Percentiles rank a stretch among this genome's conserved stretches.
phyloP scores from a whole-genome alignment of 768 basidiomycete genomes.

The Chlorophyllum brunneum region DNA sequence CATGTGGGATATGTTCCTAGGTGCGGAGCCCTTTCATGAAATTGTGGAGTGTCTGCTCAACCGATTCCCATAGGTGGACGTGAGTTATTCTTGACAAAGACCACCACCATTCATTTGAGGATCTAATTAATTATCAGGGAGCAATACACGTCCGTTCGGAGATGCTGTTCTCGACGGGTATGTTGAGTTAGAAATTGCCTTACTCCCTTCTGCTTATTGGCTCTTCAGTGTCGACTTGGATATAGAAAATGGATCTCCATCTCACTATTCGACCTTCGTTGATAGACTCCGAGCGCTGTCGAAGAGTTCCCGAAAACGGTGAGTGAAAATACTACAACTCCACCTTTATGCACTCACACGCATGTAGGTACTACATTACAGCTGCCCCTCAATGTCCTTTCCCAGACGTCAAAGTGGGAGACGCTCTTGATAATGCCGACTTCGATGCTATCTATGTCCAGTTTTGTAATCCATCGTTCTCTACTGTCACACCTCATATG shows the following conservation, averaged over 20 bases:
- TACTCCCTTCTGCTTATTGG: neutral
- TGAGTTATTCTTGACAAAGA: conserved; percentile 17
- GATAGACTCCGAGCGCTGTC: conserved; percentile 47
- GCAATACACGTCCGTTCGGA: conserved; percentile 60
- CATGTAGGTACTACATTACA: conserved; percentile 55
- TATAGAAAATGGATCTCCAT: conserved; percentile 58
- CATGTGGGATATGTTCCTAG: conserved; percentile 71
- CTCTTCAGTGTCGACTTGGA: conserved; percentile 58
- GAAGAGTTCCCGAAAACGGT: conserved; percentile 47
- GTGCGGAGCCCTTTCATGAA: conserved; percentile 22
- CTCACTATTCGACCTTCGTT: conserved; percentile 50
- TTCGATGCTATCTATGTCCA: conserved; percentile 76
- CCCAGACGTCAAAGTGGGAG: conserved; percentile 62
- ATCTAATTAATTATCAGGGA: conserved; percentile 18
- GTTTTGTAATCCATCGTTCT: conserved; percentile 41
- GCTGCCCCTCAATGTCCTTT: conserved; percentile 65
- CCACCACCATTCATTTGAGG: conserved; percentile 4
- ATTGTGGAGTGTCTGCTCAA: neutral
- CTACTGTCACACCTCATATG: neutral
- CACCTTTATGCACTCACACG: neutral
- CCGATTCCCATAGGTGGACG: conserved; percentile 23
- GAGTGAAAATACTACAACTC: conserved; percentile 10
- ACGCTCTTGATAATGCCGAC: conserved; percentile 51
- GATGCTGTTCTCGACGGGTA: conserved; percentile 68
- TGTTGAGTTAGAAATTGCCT: neutral